Conservation (phyloP, 257 asterid species). For the Lantana camara region DNA sequence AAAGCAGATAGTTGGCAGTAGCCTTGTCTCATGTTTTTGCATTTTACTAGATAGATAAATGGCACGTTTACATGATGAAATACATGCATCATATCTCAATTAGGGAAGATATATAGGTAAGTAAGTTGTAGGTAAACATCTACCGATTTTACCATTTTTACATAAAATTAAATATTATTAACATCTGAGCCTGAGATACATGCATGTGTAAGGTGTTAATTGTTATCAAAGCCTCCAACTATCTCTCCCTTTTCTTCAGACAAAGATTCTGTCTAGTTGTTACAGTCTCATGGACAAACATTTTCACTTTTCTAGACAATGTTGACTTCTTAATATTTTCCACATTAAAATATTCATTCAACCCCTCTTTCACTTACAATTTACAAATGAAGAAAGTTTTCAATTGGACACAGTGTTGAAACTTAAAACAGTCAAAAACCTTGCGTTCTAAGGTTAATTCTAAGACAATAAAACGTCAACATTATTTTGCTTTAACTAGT, state of each 20-base stretch:
- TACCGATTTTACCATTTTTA: not conserved
- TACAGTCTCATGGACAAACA: not conserved
- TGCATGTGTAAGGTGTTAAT: too few relatives aligned
- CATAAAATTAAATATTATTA: not conserved
- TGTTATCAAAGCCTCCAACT: too few relatives aligned
- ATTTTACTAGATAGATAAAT: too few relatives aligned
- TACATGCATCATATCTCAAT: too few relatives aligned
- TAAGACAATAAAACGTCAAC: not conserved
- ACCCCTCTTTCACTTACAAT: constrained; percentile 17
- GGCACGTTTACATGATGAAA: too few relatives aligned
- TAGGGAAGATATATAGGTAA: too few relatives aligned
- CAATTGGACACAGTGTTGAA: not conserved
- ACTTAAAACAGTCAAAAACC: not conserved
- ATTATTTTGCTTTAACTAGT: not conserved
- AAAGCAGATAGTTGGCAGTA: too few relatives aligned
- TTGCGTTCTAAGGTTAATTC: not conserved
- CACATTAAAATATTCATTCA: not conserved
- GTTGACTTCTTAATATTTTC: not conserved
- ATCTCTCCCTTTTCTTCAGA: constrained; percentile 15
- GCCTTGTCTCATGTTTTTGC: too few relatives aligned
- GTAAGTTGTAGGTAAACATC: too few relatives aligned
- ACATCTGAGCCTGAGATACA: not conserved
- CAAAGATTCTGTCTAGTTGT: constrained; percentile 27
- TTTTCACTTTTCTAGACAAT: not conserved
- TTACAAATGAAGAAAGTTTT: constrained; percentile 9